A percentile compares a stretch with the other conserved stretches of the same genome.
These are phyloP conservation scores for Claviceps sp. DNA, from an alignment of 2,329 filamentous ascomycete species.

Conservation along the genomic window DNA sequence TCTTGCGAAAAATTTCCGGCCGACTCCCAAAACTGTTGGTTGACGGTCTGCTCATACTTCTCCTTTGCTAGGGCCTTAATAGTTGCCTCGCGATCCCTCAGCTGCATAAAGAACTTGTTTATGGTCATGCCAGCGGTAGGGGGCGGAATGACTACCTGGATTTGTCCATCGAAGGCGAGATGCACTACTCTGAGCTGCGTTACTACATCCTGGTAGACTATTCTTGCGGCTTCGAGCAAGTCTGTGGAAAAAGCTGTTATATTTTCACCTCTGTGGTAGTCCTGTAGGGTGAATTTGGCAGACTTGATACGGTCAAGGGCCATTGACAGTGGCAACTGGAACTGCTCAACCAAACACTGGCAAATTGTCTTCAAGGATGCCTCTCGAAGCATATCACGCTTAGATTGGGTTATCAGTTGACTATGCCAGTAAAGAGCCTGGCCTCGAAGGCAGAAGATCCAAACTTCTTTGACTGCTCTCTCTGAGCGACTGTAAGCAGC, in stretches of 20 bases:
- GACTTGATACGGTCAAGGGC: background rate
- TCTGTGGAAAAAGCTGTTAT: background rate
- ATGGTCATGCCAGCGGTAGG: too few species aligned
- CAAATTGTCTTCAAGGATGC: background rate
- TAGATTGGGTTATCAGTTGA: background rate
- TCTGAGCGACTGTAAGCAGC: background rate
- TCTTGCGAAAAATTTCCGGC: too few species aligned
- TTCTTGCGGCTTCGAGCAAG: too few species aligned
- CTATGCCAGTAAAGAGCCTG: background rate
- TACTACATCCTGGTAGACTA: too few species aligned
- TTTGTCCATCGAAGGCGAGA: too few species aligned
- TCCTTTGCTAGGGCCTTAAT: too few species aligned
- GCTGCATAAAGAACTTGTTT: too few species aligned
- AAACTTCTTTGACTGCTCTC: background rate
- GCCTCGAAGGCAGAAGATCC: background rate
- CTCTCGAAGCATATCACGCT: background rate
- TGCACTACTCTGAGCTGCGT: too few species aligned
- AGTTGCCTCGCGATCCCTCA: too few species aligned
- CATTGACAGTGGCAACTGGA: background rate
- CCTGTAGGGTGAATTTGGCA: background rate
- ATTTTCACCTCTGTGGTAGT: background rate
- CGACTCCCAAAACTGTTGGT: too few species aligned
- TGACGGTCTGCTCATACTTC: too few species aligned
- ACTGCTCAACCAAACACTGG: background rate
- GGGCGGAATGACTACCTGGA: too few species aligned